Evolutionary conservation across 2,329 filamentous ascomycete genomes (phyloP), one percentile per base, ranked within the genome.

Genomic region (Fusarium euwallaceae): DNA sequence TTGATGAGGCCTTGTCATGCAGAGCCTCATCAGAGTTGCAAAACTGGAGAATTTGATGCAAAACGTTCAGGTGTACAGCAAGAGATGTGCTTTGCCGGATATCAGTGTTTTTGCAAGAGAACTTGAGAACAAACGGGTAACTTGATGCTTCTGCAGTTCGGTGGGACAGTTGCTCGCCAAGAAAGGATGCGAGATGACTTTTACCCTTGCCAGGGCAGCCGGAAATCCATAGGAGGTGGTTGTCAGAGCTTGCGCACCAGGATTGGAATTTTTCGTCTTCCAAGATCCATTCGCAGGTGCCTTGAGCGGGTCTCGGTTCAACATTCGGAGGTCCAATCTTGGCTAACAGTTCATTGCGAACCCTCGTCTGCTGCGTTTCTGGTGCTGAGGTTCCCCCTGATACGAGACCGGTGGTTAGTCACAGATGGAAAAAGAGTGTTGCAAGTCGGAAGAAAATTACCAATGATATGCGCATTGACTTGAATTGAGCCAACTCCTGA

Each of bases 1-100:
- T 4, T 12, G 41, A 43, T 0, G 41, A 12, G 3, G 20, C 11
- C 2, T 22, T 10, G 0, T 43, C 20, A 6, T 43, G 41, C 0
- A 43, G 11, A 7, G 5, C 41, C 3, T 7, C 11, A 7, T 43
- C 41, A 14, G 11, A 12, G 5, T 6, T 12, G 6, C 6, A 3
- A 14, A 14, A 12, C 10, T 12, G 12, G 10, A 43, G 41, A 5
- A 43, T 22, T 6, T 43, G 41, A 7, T 22, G 41, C 4, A 43
- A 4, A 14, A 43, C 10, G 41, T 22, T 43, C 0, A 43, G 41
- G 2, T 20, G n/a, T 5, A 43, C n/a, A 14, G 41, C 41, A 22
- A 43, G n/a, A 5, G 41, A 43, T 22, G 41, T 20, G 41, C 11
- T 43, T 5, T n/a, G n/a, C 11, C 41, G 41, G 10, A 14, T 4